Evolutionary conservation across 345 rosid species (phyloP), one percentile per base, ranked within the genome.

Genomic region (Populus euphratica): DNA sequence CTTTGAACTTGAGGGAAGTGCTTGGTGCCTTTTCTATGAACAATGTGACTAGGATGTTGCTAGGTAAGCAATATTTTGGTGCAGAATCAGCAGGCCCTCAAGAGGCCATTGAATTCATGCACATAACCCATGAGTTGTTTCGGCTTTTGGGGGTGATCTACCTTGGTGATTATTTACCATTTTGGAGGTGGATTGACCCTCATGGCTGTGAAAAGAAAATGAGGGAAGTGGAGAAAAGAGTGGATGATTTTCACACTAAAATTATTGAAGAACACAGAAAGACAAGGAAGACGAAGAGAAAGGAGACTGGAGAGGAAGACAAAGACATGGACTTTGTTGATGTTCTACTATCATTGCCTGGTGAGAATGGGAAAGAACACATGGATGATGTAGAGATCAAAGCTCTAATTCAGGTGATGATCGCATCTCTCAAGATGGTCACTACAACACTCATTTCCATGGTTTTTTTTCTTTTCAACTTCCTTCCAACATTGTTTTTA

Each of bases 181-280:
- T 93, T 73, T 95, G 97, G 99, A 90, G 98, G 77, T 91, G 96
- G 98, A 69, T 93, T 21, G 99, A 95, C 70, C 99, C 94, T 5
- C 66, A 80, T 70, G 91, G 96, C 0, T 91, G 93, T 70, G 97
- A 95, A 85, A 93, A 81, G 73, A 83, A 84, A 77, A 95, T 95
- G 97, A 89, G 92, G 68, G 89, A 91, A 68, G 91, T 95, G 4
- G 98, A 92, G 86, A 91, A 88, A 83, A 88, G 96, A 79, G 94
- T 95, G n/a, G 99, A 95, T 79, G 87, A 86, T 78, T 95, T 93
- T 81, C 99, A 95, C 76, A 43, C 85, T 3, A 90, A 77, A 79
- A 90, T 95, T 52, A 86, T 95, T 49, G 87, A 91, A n/a, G 94
- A 90, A 27, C 99, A 93, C 20, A 83, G 80, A 73, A 89, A 61